Evolutionary conservation across 768 basidiomycete genomes (phyloP).

Genomic region (Serendipita vermifera): DNA sequence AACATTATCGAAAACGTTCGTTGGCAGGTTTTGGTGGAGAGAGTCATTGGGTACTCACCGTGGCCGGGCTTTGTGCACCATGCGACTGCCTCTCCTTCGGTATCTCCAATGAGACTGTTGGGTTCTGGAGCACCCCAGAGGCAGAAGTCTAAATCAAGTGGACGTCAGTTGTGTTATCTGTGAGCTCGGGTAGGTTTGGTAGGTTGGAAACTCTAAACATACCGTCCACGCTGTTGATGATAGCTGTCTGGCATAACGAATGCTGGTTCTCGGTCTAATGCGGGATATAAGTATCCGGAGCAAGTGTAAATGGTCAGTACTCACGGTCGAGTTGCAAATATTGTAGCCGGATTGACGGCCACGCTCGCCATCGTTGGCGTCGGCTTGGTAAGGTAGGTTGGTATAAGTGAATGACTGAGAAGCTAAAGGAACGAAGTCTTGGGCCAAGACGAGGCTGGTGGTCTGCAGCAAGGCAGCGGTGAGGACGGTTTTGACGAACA

Average conservation of each 20-base stretch:
- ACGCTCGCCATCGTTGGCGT: conserved; percentile 29
- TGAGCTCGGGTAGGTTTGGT: neutral
- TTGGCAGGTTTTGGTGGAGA: too few species aligned
- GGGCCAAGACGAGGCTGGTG: neutral
- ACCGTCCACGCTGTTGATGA: conserved; percentile 43
- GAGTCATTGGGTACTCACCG: neutral
- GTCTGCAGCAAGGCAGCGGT: too few species aligned
- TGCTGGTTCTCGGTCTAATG: conserved; percentile 38
- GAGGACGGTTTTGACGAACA: too few species aligned
- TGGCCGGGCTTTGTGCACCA: conserved; percentile 24
- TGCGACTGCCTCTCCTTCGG: conserved; percentile 26
- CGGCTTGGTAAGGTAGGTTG: conserved; percentile 21
- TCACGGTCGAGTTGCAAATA: conserved; percentile 44
- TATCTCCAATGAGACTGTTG: conserved; percentile 23
- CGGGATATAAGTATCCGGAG: neutral
- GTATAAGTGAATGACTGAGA: neutral
- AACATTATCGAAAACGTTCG: too few species aligned
- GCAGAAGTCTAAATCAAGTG: conserved; percentile 17
- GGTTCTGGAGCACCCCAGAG: conserved; percentile 17
- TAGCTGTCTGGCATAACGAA: conserved; percentile 59
- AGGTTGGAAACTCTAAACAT: neutral
- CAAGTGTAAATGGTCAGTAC: neutral
- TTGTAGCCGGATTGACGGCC: conserved; percentile 55
- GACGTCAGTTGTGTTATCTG: neutral
- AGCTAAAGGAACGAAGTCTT: neutral